A percentile compares a stretch with the other conserved stretches of the same genome.
phyloP scores from a whole-genome alignment of 192 early-diverging fungal species.

The Linnemannia elongata region DNA sequence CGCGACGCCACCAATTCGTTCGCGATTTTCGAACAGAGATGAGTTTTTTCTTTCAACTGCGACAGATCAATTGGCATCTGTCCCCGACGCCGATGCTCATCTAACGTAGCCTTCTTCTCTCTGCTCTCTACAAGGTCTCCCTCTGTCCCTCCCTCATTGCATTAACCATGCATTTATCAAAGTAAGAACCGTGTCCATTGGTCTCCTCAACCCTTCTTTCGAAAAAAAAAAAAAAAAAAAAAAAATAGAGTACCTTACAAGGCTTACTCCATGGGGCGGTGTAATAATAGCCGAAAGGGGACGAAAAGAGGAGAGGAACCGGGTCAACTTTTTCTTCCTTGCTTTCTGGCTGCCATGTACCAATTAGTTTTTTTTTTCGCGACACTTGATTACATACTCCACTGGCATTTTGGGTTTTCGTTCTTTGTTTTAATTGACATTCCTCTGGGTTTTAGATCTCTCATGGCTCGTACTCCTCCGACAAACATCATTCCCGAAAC shows the following conservation, averaged over 20 bases:
- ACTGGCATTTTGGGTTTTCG: too few relatives aligned
- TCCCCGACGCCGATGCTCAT: too few relatives aligned
- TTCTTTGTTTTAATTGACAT: not conserved
- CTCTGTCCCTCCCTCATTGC: not conserved
- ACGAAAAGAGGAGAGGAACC: not conserved
- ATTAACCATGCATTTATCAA: not conserved
- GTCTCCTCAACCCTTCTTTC: not conserved
- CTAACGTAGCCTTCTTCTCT: not conserved
- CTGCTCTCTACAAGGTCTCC: not conserved
- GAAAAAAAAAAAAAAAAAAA: not conserved
- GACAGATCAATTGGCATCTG: too few relatives aligned
- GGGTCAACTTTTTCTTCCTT: not conserved
- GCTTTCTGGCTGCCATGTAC: not conserved
- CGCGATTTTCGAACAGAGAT: too few relatives aligned
- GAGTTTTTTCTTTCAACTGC: too few relatives aligned
- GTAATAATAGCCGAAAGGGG: not conserved
- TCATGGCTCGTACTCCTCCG: not conserved
- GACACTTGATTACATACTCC: not conserved
- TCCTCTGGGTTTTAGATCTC: not conserved
- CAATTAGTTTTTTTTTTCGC: not conserved
- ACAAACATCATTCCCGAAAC: not conserved
- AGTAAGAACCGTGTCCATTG: not conserved
- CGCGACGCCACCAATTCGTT: too few relatives aligned
- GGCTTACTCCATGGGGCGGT: not conserved
- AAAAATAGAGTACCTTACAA: not conserved